Percentiles rank a stretch among this genome's conserved stretches.
These are phyloP conservation scores for Pseudoperonospora humuli DNA, from an alignment of 352 stramenopile species.

Conservation along the genomic window DNA sequence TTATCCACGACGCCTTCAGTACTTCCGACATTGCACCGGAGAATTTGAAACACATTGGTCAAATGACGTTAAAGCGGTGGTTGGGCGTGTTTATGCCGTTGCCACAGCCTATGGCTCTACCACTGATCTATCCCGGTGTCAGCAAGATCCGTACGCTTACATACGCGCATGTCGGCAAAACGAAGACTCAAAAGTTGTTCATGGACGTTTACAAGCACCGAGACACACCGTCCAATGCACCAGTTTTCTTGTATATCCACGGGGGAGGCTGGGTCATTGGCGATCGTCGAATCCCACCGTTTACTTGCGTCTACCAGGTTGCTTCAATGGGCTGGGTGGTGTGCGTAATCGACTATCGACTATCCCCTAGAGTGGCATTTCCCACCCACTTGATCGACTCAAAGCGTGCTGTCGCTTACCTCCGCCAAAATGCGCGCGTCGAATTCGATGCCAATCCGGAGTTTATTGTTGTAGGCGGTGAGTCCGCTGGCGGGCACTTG, in stretches of 20 bases:
- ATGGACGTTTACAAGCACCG: conserved; percentile 63
- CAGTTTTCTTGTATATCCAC: conserved; percentile 63
- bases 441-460: conserved; percentile 34
- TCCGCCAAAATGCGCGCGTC: conserved; percentile 27
- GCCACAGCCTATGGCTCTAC: conserved; percentile 38
- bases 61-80: conserved; percentile 39
- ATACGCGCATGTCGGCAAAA: conserved; percentile 53
- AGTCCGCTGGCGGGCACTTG: conserved; percentile 55
- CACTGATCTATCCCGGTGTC: conserved; percentile 39
- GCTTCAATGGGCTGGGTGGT: conserved; percentile 52
- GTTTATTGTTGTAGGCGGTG: conserved; percentile 55
- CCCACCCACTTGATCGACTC: conserved; percentile 54
- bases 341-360: conserved; percentile 62
- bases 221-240: conserved; percentile 32
- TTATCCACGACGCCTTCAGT: conserved; percentile 30
- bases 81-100: conserved; percentile 45
- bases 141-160: conserved; percentile 31
- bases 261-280: conserved; percentile 59
- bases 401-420: conserved; percentile 53
- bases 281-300: conserved; percentile 39
- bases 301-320: conserved; percentile 47
- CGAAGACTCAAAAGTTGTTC: conserved; percentile 34
- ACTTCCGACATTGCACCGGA: conserved; percentile 27
- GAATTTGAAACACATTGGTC: conserved; percentile 29
- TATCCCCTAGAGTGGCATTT: conserved; percentile 52